Evolutionary conservation across 352 stramenopile genomes (phyloP), one percentile per base, ranked within the genome.

Genomic region (Phytophthora pluvialis): DNA sequence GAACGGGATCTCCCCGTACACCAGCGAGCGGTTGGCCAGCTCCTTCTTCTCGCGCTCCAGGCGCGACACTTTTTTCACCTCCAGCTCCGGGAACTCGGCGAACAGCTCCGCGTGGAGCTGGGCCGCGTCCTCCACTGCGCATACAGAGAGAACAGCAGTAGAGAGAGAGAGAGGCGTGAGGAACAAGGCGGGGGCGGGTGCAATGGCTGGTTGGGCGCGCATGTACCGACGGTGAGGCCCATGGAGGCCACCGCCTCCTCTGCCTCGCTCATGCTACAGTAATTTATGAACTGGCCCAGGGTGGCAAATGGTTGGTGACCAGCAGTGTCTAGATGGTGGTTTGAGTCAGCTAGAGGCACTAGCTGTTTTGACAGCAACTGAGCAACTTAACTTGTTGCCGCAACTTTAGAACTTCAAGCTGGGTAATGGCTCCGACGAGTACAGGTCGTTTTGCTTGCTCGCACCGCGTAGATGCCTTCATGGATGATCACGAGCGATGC

Each of bases 31-130:
- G 31, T 87, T 87, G 18, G 75, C 67, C 50, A 88, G 67, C 40
- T 84, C 77, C 57, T 88, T 90, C 45, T 80, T 77, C 64, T 90
- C 81, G 29, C 81, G 81, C 70, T 90, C 81, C 40, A 87, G 62
- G 5, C 81, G 67, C 53, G 81, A 90, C 52, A 87, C 78, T 49
- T 72, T 77, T 62, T 90, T 90, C 15, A 67, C 81, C 28, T 73
- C 64, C 1, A 60, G 57, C 58, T 90, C 81, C 4, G 79, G 71
- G 35, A 72, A 81, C 54, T 74, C 68, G 13, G 42, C 51, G 36
- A 89, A 90, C 45, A 90, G 70, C 58, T 88, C 70, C 5, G 56
- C 64, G 43, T 90, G 81, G 28, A 81, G 63, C 43, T 60, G 56
- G 12, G 26, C 46, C 7, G 61, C 75, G 54, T 90, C 76, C 33